Conservation (phyloP, 1,284 basidiomycete species). For the Cutaneotrichosporon cavernicola region DNA sequence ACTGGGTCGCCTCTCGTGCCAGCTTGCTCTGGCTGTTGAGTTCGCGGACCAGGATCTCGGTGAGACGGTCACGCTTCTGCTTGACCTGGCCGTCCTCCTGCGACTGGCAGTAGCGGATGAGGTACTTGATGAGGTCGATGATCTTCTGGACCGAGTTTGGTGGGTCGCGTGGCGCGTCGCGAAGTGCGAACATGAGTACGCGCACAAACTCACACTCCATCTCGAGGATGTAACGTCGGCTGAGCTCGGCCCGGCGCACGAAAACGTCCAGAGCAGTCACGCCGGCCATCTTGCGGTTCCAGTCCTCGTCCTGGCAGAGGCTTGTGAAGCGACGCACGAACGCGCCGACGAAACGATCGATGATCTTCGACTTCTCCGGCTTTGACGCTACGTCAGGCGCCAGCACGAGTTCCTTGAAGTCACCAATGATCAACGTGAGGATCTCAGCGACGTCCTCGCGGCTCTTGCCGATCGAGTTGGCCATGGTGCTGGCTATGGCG, state of each 20-base stretch:
- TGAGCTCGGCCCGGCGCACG: conserved; percentile 68
- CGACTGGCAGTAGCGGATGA: conserved; percentile 70
- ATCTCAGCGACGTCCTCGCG: conserved; percentile 63
- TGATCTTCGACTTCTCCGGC: conserved; percentile 60
- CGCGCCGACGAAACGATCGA: conserved; percentile 64
- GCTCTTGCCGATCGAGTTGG: conserved; percentile 64
- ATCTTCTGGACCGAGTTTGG: conserved; percentile 80
- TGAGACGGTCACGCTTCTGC: conserved; percentile 56
- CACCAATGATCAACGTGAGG: conserved; percentile 64
- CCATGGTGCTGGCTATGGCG: conserved; percentile 75
- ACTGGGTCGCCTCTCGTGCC: conserved; percentile 81
- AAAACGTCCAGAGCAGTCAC: conserved; percentile 79
- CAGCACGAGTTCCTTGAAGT: conserved; percentile 63
- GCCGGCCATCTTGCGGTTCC: conserved; percentile 82
- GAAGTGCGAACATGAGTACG: conserved; percentile 87
- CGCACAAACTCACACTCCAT: conserved; percentile 89
- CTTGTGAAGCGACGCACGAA: conserved; percentile 76
- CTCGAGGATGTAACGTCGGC: conserved; percentile 77
- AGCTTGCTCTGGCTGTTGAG: conserved; percentile 82
- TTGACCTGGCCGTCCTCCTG: conserved; percentile 54
- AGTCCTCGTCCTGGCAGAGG: conserved; percentile 83
- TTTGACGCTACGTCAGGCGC: conserved; percentile 46
- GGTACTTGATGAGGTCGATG: conserved; percentile 70
- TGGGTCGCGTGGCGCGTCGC: conserved; percentile 90
- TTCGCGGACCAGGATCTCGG: conserved; percentile 85